Conservation (phyloP, 176 grass and related monocot genomes). For the Typha latifolia region DNA sequence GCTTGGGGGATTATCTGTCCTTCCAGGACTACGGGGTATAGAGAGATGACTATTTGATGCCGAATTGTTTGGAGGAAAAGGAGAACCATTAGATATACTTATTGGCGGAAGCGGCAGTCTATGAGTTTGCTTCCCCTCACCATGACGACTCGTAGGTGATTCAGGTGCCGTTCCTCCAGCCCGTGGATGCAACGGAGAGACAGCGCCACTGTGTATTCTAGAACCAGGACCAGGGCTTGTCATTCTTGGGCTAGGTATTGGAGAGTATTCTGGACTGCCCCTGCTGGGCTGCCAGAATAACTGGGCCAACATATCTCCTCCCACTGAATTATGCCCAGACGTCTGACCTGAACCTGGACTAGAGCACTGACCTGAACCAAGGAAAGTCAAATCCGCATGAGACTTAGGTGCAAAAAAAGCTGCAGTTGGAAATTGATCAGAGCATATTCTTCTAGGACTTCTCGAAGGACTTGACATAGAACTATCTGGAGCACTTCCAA, state of each 20-base stretch:
- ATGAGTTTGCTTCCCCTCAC: slow-evolving; percentile 84
- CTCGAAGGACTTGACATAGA: slow-evolving; percentile 88
- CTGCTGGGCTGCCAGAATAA: slow-evolving; percentile 89
- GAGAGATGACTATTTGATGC: slow-evolving; percentile 43
- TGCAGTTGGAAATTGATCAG: slow-evolving; percentile 80
- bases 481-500: slow-evolving; percentile 90
- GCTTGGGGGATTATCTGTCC: slow-evolving; percentile 72
- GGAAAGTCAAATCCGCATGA: slow-evolving; percentile 63
- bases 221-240: slow-evolving; percentile 87
- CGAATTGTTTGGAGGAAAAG: slow-evolving; percentile 68
- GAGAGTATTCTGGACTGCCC: slow-evolving; percentile 86
- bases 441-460: slow-evolving; percentile 72
- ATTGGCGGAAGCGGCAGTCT: slow-evolving; percentile 81
- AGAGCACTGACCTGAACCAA: slow-evolving; percentile 94
- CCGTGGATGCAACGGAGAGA: slow-evolving; percentile 88
- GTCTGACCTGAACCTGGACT: slow-evolving; percentile 98
- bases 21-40: slow-evolving; percentile 86
- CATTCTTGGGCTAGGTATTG: slow-evolving; percentile 91
- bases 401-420: slow-evolving; percentile 80
- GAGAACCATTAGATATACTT: slow-evolving; percentile 60
- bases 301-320: slow-evolving; percentile 86
- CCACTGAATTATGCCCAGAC: slow-evolving; percentile 96
- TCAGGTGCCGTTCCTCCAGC: slow-evolving; percentile 69
- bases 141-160: slow-evolving; percentile 63
- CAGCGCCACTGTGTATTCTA: slow-evolving; percentile 89